Evolutionary conservation across 345 rosid species (phyloP).

Genomic region (Mercurialis annua): DNA sequence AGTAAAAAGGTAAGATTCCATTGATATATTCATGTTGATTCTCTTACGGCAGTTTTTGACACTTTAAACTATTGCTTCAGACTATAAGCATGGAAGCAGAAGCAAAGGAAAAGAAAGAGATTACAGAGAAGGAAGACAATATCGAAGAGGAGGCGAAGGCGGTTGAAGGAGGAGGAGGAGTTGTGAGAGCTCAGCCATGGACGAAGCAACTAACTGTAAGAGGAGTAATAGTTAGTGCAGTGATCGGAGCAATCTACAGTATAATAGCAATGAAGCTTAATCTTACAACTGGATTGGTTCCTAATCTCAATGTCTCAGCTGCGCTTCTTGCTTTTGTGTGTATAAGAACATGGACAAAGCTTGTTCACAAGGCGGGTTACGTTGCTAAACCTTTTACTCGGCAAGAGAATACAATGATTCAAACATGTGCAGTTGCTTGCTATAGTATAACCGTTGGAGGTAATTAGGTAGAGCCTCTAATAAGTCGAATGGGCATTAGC

Average conservation of each 20-base stretch:
- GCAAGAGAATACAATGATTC: slow-evolving; percentile 95
- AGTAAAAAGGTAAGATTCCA: not conserved
- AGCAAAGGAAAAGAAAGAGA: slow-evolving; percentile 34
- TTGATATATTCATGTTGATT: not conserved
- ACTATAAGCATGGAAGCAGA: slow-evolving; percentile 27
- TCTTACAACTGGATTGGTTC: slow-evolving; percentile 75
- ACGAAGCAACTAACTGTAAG: slow-evolving; percentile 65
- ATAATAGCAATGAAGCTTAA: slow-evolving; percentile 83
- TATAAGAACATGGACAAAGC: slow-evolving; percentile 75
- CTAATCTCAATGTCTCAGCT: slow-evolving; percentile 81
- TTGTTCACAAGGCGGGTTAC: slow-evolving; percentile 63
- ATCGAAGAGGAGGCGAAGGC: slow-evolving; percentile 8
- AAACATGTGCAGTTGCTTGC: slow-evolving; percentile 93
- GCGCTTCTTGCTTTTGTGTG: slow-evolving; percentile 80
- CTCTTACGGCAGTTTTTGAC: not conserved
- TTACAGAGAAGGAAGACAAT: slow-evolving; percentile 22
- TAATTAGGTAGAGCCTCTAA: slow-evolving; percentile 24
- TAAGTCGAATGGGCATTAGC: no score
- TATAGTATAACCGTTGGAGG: slow-evolving; percentile 92
- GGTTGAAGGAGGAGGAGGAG: slow-evolving; percentile 2
- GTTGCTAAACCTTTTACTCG: slow-evolving; percentile 68
- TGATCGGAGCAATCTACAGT: slow-evolving; percentile 75
- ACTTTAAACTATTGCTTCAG: not conserved
- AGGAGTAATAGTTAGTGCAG: slow-evolving; percentile 64
- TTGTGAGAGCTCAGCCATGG: slow-evolving; percentile 59